Conservation (phyloP, 169 alveolate species). For the Plasmodium yoelii region DNA sequence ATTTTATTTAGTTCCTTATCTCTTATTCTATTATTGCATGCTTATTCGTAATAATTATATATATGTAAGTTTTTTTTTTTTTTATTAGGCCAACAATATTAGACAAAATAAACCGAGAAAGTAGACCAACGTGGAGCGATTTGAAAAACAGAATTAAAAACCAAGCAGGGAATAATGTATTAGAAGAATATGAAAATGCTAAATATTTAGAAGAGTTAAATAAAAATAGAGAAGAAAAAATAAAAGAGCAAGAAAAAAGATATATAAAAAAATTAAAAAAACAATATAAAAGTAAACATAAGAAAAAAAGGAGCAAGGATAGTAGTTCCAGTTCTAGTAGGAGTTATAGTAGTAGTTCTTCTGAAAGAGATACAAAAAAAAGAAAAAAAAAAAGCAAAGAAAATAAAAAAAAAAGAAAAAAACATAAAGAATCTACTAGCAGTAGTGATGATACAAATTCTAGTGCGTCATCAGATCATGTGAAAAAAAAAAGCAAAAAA, state of each 20-base stretch:
- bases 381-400: constrained; percentile 15
- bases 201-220: constrained; percentile 65
- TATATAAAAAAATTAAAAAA: constrained; percentile 72
- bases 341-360: constrained; percentile 2
- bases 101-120: constrained; percentile 73
- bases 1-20: neutral
- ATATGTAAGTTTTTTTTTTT: neutral
- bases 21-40: neutral
- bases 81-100: constrained; percentile 60
- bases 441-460: constrained; percentile 44
- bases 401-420: constrained; percentile 27
- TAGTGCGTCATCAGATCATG: constrained; percentile 4
- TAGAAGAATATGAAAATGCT: constrained; percentile 74
- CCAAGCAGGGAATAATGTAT: constrained; percentile 69
- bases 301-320: constrained; percentile 19
- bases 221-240: constrained; percentile 67
- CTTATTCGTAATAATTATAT: neutral
- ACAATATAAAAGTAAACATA: constrained; percentile 62
- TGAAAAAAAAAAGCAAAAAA: constrained; percentile 32
- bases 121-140: constrained; percentile 76
- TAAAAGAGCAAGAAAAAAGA: constrained; percentile 75
- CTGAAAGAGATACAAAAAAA: constrained; percentile 37
- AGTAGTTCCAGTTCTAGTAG: constrained; percentile 6
- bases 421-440: neutral
- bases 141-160: constrained; percentile 69